Evolutionary conservation across 495 filamentous ascomycete species (phyloP).

Genomic region (Tuber aestivum): DNA sequence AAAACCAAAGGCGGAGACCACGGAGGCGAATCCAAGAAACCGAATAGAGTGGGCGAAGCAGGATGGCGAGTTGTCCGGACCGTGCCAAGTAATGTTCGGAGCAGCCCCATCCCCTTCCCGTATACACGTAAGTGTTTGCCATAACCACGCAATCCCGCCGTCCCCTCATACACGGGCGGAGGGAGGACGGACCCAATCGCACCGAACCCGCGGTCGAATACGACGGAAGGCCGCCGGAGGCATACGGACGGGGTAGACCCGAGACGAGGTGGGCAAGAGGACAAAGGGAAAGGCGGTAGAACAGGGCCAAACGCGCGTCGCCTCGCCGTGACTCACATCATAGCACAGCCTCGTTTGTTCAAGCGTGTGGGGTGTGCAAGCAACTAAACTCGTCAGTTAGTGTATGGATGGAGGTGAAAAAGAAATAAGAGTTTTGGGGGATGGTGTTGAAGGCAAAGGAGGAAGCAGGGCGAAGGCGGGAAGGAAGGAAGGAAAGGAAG

Average conservation of each 20-base stretch:
- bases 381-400: conserved; percentile 1
- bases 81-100: neutral
- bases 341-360: conserved; percentile 2
- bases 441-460: neutral
- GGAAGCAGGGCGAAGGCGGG: neutral
- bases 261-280: neutral
- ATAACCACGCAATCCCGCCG: neutral
- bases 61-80: neutral
- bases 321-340: neutral
- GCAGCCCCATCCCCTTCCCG: neutral
- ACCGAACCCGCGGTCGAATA: neutral
- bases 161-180: neutral
- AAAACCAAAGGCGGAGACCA: neutral
- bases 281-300: neutral
- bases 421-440: neutral
- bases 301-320: neutral
- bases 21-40: neutral
- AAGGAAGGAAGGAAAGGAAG: neutral
- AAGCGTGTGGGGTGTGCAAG: neutral
- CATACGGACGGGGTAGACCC: neutral
- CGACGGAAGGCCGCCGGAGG: neutral
- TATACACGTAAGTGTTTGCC: neutral
- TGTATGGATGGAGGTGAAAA: neutral
- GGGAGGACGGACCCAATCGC: neutral
- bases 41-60: neutral